Conservation (phyloP, 768 basidiomycete genomes). For the Podaxis sp. region DNA sequence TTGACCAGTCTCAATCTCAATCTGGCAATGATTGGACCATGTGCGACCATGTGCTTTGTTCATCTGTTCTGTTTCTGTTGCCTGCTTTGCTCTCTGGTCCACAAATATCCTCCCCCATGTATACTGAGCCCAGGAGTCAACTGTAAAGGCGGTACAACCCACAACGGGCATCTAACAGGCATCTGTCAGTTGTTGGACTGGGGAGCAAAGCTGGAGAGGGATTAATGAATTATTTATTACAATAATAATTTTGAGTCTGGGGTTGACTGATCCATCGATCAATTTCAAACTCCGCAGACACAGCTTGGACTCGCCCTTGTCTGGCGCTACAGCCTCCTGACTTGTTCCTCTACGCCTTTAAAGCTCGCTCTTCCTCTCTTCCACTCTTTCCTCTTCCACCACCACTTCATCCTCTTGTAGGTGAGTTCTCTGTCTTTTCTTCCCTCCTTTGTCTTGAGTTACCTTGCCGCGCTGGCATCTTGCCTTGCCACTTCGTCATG, state of each 20-base stretch:
- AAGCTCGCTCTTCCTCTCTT: constrained; percentile 19
- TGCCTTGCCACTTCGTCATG: neutral
- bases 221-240: neutral
- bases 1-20: neutral
- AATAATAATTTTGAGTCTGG: neutral
- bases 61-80: neutral
- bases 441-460: constrained; percentile 6
- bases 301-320: constrained; percentile 40
- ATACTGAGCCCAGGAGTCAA: neutral
- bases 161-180: neutral
- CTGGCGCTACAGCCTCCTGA: constrained; percentile 21
- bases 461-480: neutral
- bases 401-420: constrained; percentile 4
- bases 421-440: constrained; percentile 13
- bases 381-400: constrained; percentile 15
- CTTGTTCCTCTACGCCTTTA: constrained; percentile 22
- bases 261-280: constrained; percentile 22
- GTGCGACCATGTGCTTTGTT: neutral
- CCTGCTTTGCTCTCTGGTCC: neutral
- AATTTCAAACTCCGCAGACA: constrained; percentile 50
- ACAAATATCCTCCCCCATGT: neutral
- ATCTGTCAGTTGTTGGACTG: neutral
- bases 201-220: neutral
- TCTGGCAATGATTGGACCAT: neutral
- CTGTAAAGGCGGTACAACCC: neutral